Percentiles rank a stretch among this genome's conserved stretches.
Conservation (phyloP, 768 basidiomycete genomes). For the Suillus decipiens region DNA sequence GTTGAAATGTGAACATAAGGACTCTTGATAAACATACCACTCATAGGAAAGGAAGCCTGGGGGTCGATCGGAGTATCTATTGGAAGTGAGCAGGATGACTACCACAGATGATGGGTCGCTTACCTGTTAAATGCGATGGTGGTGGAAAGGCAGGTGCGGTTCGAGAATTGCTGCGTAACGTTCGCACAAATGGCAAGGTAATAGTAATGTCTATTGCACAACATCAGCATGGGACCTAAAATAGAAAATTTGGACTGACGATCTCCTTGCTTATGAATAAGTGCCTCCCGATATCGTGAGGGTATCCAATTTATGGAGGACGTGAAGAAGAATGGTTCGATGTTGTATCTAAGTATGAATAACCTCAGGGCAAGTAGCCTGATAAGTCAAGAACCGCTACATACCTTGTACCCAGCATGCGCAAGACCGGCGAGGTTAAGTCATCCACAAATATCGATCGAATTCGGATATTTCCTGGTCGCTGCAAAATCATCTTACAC, state of each 20-base stretch:
- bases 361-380: not conserved
- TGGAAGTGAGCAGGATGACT: not conserved
- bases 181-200: conserved; percentile 32
- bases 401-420: conserved; percentile 35
- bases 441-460: conserved; percentile 32
- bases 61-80: conserved; percentile 45
- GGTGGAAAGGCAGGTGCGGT: not conserved
- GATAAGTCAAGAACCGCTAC: not conserved
- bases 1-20: not conserved
- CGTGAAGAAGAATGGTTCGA: conserved; percentile 38
- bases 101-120: conserved; percentile 7
- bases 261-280: conserved; percentile 26
- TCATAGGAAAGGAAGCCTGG: conserved; percentile 45
- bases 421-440: conserved; percentile 27
- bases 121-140: not conserved
- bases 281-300: conserved; percentile 33
- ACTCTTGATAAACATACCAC: conserved; percentile 27
- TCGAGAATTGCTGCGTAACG: conserved; percentile 27
- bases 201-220: conserved; percentile 8
- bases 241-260: conserved; percentile 23
- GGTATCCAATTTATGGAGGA: conserved; percentile 36
- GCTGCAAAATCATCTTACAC: conserved; percentile 11
- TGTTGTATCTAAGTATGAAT: conserved; percentile 26
- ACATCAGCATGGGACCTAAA: conserved; percentile 10
- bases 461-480: conserved; percentile 18